Base-by-base conservation (phyloP, 345 rosid genomes). In the Syzygium oleosum region DNA sequence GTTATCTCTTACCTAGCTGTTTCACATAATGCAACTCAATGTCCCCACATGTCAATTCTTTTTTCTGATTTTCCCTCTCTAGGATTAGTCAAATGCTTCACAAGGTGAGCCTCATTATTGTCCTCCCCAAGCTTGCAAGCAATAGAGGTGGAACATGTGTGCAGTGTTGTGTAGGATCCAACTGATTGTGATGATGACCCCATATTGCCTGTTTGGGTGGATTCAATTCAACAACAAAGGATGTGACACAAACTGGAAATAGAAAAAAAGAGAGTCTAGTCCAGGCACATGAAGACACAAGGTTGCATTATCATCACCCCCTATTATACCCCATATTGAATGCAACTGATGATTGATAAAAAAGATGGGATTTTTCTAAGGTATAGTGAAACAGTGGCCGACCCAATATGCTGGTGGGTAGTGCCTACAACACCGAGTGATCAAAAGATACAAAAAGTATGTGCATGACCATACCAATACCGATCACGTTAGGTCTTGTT, bases 41-140 rank as follows among this genome's bases (percentile, higher is more conserved):
- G 91, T 86, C 87, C 87, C 90, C 83, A 52, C 87, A 53, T 77
- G 88, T 63, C 49, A 52, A 17, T 29, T 87, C 27, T 83, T 59
- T 6, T 41, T 68, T 34, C 25, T 34, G 80, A 41, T 68, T 68
- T 34, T 68, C 43, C 80, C 80, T 34, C 80, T 68, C 46, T 68
- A 34, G 27, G 46, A 53, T 51, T 46, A 53, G 91, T 89, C 65
- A 68, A 88, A 65, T 55, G 58, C 43, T 52, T 68, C 25, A 34
- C 46, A 34, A 68, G 80, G 34, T 68, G 46, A 68, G 46, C 80
- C 58, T 43, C 85, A 84, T 84, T 84, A 51, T 84, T n/a, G 54
- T 23, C 43, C 43, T 6, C 43, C 54, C 43, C 19, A 17, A 29
- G 54, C 27, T 16, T 27, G 38, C 25, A 52, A n/a, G 85, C 38